Base-by-base conservation (phyloP, 352 stramenopile genomes). In the Salisapilia sapeloensis region DNA sequence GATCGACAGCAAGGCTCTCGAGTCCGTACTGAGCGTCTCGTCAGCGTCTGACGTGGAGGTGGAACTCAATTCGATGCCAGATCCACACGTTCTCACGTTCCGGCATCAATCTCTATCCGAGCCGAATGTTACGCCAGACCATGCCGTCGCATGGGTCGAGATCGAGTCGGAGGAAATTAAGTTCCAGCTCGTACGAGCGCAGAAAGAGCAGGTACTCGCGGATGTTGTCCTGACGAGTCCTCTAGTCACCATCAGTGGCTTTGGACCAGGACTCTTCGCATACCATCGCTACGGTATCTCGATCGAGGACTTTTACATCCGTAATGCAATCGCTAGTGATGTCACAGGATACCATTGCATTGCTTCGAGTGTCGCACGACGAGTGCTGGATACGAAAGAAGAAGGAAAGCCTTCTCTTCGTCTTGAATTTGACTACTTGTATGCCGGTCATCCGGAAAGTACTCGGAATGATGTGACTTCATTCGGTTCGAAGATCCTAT, bases 221-320 rank as follows among this genome's bases (percentile, higher is more conserved):
- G 62, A 83, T 32, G 33, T 71, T 6, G 54, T 64, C 27, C 31
- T 87, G 12, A 52, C 63, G 18, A 40, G 51, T 1, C 67, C 67
- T 16, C 28, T 46, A 1, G 49, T 92, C 9, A 34, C 44, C 3
- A 79, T 92, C 27, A 50, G 56, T 31, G 77, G 77, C 0, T 89
- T 75, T 48, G 77, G 77, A 0, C 71, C 74, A 0, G 64, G 60
- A 16, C 50, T 89, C 10, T 92, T 90, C 33, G 72, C 63, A 12
- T 92, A 71, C 22, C 77, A 92, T 42, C 52, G 57, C 9, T 92
- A 89, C 34, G 56, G 78, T 15, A 32, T 83, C 7, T 34, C 51
- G 18, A 61, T 82, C 13, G 38, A 40, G 8, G 67, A 80, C 12
- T 92, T 86, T 50, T 92, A 67, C 33, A 37, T 90, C 6, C 71